phyloP scores from a whole-genome alignment of 169 alveolate species.

The Fabrea salina region DNA sequence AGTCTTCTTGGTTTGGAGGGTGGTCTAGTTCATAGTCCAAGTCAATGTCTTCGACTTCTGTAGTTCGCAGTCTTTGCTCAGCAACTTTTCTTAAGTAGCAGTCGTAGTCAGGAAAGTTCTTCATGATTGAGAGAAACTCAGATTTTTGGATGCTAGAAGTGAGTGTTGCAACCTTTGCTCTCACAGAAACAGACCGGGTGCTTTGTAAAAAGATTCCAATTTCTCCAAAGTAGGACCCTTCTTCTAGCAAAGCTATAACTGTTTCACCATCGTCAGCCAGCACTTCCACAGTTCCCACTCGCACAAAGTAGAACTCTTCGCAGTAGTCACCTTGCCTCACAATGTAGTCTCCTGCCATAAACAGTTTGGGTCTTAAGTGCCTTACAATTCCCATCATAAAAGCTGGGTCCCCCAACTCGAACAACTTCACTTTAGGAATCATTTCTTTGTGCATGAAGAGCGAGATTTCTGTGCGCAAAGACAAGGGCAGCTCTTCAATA shows the following conservation, averaged over 20 bases:
- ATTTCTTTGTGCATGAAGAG: conserved; percentile 44
- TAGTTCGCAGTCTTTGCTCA: conserved; percentile 47
- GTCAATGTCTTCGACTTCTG: conserved; percentile 44
- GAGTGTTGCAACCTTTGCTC: conserved; percentile 37
- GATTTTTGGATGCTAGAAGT: conserved; percentile 35
- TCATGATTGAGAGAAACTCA: conserved; percentile 28
- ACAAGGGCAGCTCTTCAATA: conserved; percentile 45
- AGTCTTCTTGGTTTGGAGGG: conserved; percentile 1
- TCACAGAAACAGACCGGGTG: conserved; percentile 43
- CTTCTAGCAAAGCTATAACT: conserved; percentile 42
- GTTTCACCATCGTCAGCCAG: conserved; percentile 47
- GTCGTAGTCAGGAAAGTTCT: conserved; percentile 42
- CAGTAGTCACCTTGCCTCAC: conserved; percentile 48
- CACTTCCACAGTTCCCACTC: conserved; percentile 46
- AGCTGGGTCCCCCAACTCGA: conserved; percentile 52
- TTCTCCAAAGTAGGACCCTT: conserved; percentile 66
- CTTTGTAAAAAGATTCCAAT: conserved; percentile 49
- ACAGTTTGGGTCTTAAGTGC: conserved; percentile 35
- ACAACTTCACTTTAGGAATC: conserved; percentile 44
- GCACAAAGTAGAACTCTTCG: conserved; percentile 42
- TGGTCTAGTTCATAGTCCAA: background rate
- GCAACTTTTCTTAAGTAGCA: conserved; percentile 45
- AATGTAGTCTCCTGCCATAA: conserved; percentile 35
- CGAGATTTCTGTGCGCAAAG: conserved; percentile 45
- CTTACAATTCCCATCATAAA: conserved; percentile 48